These are phyloP conservation scores for Scheffersomyces stipitis DNA, from an alignment of 805 yeast genomes.

Conservation along the genomic window DNA sequence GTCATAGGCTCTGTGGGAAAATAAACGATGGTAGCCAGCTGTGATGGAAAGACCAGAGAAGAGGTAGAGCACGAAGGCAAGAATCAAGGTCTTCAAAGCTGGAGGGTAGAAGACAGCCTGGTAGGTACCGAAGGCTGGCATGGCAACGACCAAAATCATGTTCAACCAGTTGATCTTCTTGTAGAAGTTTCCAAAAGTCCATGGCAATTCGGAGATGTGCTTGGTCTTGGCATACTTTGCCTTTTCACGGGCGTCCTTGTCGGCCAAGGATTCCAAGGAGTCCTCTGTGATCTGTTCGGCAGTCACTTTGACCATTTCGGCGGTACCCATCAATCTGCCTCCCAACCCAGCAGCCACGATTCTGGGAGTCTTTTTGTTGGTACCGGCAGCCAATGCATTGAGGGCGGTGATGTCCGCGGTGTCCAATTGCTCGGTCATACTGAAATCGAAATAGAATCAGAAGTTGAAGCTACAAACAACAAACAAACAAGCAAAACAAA, in stretches of 20 bases:
- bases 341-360: constrained; percentile 77
- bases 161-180: constrained; percentile 80
- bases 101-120: constrained; percentile 50
- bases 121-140: constrained; percentile 57
- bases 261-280: constrained; percentile 42
- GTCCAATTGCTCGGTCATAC: constrained; percentile 19
- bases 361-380: constrained; percentile 66
- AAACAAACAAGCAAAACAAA: too few relatives aligned
- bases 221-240: constrained; percentile 37
- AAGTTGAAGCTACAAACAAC: too few relatives aligned
- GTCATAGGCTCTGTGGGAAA: constrained; percentile 72
- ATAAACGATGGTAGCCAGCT: constrained; percentile 81
- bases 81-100: constrained; percentile 49
- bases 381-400: constrained; percentile 80
- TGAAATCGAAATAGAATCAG: too few relatives aligned
- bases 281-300: constrained; percentile 61
- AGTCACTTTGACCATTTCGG: constrained; percentile 64
- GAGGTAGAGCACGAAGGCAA: constrained; percentile 53
- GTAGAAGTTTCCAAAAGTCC: constrained; percentile 73
- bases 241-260: constrained; percentile 39
- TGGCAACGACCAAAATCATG: constrained; percentile 56
- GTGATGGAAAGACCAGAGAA: constrained; percentile 75
- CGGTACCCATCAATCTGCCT: constrained; percentile 80
- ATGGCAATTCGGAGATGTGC: constrained; percentile 77
- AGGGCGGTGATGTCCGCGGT: constrained; percentile 64